phyloP scores from a whole-genome alignment of 192 early-diverging fungal genomes.

The Bifiguratus adelaidae region DNA sequence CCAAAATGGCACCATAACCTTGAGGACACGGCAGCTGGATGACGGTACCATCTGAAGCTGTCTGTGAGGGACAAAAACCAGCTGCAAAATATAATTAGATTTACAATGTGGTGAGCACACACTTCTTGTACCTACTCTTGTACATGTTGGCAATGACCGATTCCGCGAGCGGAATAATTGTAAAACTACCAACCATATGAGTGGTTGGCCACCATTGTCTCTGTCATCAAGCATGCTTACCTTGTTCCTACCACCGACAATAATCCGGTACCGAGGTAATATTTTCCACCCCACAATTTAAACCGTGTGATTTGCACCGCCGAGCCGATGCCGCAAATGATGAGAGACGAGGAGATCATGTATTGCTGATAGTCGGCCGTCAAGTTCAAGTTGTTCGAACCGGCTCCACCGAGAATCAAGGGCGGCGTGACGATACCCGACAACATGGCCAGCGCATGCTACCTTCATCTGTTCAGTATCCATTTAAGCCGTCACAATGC shows the following conservation, averaged over 20 bases:
- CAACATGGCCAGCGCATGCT: not conserved
- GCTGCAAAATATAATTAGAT: not conserved
- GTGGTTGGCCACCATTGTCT: too few relatives aligned
- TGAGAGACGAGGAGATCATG: constrained; percentile 39
- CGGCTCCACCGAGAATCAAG: constrained; percentile 28
- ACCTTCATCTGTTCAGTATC: not conserved
- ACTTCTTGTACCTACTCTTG: not conserved
- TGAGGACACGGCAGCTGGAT: constrained; percentile 30
- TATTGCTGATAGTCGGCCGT: constrained; percentile 18
- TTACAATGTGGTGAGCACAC: not conserved
- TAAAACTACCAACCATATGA: too few relatives aligned
- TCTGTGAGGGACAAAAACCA: constrained; percentile 12
- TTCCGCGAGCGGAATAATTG: constrained; percentile 36
- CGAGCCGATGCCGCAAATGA: constrained; percentile 36
- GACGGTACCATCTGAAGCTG: constrained; percentile 21
- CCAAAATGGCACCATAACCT: constrained; percentile 38
- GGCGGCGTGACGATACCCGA: constrained; percentile 34
- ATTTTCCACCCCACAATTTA: constrained; percentile 13
- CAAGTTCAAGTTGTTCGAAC: constrained; percentile 25
- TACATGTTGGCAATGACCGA: constrained; percentile 33
- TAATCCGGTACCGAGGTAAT: constrained; percentile 33
- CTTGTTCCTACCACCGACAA: constrained; percentile 39
- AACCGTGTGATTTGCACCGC: constrained; percentile 45
- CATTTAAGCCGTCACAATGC: constrained; percentile 3
- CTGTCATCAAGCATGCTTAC: too few relatives aligned